phyloP scores from a whole-genome alignment of 1,284 basidiomycete genomes.

The Peniophora sp. region DNA sequence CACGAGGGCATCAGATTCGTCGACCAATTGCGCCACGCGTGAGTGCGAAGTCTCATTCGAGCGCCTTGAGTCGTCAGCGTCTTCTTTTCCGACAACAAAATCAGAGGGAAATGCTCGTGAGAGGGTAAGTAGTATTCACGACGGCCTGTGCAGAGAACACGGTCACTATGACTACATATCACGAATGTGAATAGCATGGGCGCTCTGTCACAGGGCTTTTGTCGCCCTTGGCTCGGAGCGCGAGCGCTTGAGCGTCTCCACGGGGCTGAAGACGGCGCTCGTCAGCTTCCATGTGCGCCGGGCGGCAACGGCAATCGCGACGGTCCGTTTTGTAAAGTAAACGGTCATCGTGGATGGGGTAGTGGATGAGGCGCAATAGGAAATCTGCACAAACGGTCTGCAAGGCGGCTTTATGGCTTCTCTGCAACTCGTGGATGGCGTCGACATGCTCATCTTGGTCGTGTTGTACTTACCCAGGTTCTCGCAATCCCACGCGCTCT shows the following conservation, averaged over 20 bases:
- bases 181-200: constrained; percentile 8
- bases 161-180: constrained; percentile 54
- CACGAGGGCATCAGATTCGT: constrained; percentile 71
- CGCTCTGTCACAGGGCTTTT: constrained; percentile 91
- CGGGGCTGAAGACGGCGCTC: constrained; percentile 79
- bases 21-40: constrained; percentile 79
- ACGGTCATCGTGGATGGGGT: constrained; percentile 23
- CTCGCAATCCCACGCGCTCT: too few species aligned
- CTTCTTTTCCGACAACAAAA: constrained; percentile 93
- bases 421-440: neutral
- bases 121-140: constrained; percentile 77
- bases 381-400: neutral
- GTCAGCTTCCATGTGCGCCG: constrained; percentile 82
- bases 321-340: constrained; percentile 48
- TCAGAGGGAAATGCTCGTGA: constrained; percentile 74
- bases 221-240: constrained; percentile 91
- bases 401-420: too few species aligned
- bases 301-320: constrained; percentile 89
- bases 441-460: neutral
- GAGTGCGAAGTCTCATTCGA: constrained; percentile 45
- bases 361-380: neutral
- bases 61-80: constrained; percentile 77
- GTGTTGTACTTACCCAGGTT: too few species aligned
- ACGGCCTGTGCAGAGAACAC: constrained; percentile 90
- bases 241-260: constrained; percentile 86